Conservation (phyloP, 441 rosid species). For the Metrosideros polymorpha region DNA sequence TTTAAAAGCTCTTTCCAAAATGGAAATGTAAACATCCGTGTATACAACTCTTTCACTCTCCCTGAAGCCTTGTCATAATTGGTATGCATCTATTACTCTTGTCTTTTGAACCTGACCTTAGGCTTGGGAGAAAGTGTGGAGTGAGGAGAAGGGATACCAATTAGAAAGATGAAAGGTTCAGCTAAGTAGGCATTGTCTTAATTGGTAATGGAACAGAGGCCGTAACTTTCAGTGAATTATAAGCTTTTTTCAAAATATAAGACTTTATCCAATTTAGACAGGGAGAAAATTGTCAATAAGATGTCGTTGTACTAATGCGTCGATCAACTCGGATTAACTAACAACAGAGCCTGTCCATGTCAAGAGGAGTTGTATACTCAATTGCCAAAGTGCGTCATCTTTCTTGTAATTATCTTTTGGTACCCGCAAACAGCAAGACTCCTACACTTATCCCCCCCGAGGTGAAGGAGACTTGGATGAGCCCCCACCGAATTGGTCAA, state of each 20-base stretch:
- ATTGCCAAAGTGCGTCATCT: slow-evolving; percentile 13
- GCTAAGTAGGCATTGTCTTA: background rate
- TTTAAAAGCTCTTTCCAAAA: background rate
- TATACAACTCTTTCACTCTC: background rate
- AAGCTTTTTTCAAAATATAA: background rate
- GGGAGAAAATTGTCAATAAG: background rate
- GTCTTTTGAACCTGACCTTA: background rate
- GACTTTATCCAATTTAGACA: background rate
- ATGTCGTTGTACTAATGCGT: background rate
- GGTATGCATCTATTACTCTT: background rate
- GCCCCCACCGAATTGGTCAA: background rate
- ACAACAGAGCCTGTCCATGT: slow-evolving; percentile 1
- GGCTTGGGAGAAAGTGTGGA: background rate
- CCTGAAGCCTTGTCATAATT: background rate
- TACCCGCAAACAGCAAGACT: background rate
- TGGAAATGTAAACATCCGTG: background rate
- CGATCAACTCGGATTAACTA: background rate
- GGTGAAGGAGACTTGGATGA: background rate
- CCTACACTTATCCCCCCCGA: background rate
- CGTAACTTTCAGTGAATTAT: background rate
- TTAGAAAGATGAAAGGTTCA: background rate
- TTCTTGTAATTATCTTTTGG: background rate
- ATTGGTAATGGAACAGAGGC: background rate
- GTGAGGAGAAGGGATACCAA: background rate
- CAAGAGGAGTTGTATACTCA: slow-evolving; percentile 20